Base-by-base conservation (phyloP, 768 basidiomycete species). In the Kwoniella bestiolae region DNA sequence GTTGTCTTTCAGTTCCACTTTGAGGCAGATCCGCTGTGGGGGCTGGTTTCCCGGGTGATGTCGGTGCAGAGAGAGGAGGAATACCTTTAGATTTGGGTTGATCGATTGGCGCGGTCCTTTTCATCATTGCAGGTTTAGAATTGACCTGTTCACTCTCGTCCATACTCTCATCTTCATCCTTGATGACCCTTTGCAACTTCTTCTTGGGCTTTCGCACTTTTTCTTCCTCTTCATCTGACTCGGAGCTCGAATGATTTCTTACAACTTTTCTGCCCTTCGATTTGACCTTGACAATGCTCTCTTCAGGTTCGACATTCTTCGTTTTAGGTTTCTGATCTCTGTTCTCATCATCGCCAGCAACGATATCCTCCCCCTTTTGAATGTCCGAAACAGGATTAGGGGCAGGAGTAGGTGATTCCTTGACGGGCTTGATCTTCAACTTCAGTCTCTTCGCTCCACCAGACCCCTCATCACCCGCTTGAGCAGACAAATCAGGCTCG, bases 161-260 rank as follows among this genome's bases (percentile, higher is more conserved):
- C 23, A 49, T 31, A 18, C 31, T 44, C 9, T 46, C 53, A 3
- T 44, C 51, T 14, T 63, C 52, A 18, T 28, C 53, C 45, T 18
- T 44, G 16, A 32, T 11, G 2, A 52, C 31, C 31, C 50, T 49
- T 35, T 52, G 47, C 23, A 28, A 14, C 23, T 53, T 44, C 35
- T 44, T 53, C n/a, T 62, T 62, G 11, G 50, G 32, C 29, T 61
- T 50, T 9, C 23, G 23, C 23, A 26, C 51, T 3, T 52, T 44
- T 14, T 44, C 26, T 16, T 49, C 44, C n/a, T 56, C 58, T 46
- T 29, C 26, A 2, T 41, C 58, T 5, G 45, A 47, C 28, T 14
- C 60, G 3, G 60, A 35, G 32, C 38, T 62, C 3, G 58, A 50
- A 8, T 50, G 32, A 41, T 41, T 46, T 9, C 46, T 32, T 7